Base-by-base conservation (phyloP, 768 basidiomycete species). In the Hirschioporus abietinus region DNA sequence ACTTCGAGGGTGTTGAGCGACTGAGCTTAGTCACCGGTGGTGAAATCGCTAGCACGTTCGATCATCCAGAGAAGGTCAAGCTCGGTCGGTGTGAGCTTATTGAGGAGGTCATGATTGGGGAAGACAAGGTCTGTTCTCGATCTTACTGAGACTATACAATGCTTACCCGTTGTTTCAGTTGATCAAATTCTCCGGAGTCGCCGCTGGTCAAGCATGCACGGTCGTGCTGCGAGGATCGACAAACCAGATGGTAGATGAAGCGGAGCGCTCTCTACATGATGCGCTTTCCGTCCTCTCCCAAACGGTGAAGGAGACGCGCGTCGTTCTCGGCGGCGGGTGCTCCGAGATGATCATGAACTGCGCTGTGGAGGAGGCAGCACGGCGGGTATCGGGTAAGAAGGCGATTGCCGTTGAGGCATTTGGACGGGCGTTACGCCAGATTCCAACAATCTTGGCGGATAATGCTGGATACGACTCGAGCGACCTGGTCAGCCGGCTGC, bases 101-200 rank as follows among this genome's bases (percentile, higher is more conserved):
- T 66, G 97, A 99, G 79, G 97, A 99, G 80, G 90, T 99, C 71
- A 98, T 99, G 85, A 98, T 99, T 70, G 97, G 97, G 20, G 97
- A 99, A 80, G 97, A 99, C 78, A 97, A 95, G 88, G 96, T 95
- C 67, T 25, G 81, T 65, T 23, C 23, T 57, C 57, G 23, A 24
- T n/a, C 27, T 60, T 0, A 18, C 10, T 26, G 20, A 20, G 59
- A 17, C 12, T 64, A 17, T 67, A 57, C 5, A 15, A 35, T 26
- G 20, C 59, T 20, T 52, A 27, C 58, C 42, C 26, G 30, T 57
- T 64, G 1, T 42, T 36, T 8, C 71, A 99, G 96, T 84, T 99
- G 68, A 97, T 99, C 82, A 99, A 99, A 80, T 99, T 99, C 83
- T 99, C 97, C 9, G 97, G 97, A 58, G 96, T 99, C 58, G 95